Evolutionary conservation across 305 asterid species (phyloP).

Genomic region (Fraxinus angustifolia): DNA sequence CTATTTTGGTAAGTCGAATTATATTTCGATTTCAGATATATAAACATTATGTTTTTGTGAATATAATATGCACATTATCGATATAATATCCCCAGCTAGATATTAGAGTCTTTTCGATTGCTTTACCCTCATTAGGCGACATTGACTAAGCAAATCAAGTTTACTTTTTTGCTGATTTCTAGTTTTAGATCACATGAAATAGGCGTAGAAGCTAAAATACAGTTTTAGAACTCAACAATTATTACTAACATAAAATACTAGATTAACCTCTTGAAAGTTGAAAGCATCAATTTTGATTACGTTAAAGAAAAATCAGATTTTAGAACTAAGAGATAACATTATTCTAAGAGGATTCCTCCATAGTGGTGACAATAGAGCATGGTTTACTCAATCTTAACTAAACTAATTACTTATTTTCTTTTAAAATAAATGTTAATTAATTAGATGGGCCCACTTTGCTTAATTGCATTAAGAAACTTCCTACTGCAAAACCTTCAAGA

Average conservation of each 20-base stretch:
- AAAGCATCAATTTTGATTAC: background rate
- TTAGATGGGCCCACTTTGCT: background rate
- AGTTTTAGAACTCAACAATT: background rate
- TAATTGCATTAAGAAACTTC: background rate
- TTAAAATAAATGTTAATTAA: background rate
- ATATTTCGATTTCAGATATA: too few species aligned
- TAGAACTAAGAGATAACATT: background rate
- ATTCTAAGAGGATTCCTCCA: background rate
- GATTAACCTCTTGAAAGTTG: background rate
- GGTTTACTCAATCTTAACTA: background rate
- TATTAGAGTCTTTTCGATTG: background rate
- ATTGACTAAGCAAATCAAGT: background rate
- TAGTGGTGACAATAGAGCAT: background rate
- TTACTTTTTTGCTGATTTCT: background rate
- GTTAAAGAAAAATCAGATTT: background rate
- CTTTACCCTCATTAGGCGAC: background rate
- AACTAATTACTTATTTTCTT: background rate
- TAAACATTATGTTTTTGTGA: too few species aligned
- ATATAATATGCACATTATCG: too few species aligned
- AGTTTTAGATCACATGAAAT: background rate
- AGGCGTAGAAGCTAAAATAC: background rate
- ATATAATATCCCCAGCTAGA: background rate
- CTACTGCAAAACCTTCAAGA: background rate
- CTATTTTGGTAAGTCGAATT: too few species aligned
- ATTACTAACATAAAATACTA: background rate